A percentile compares a stretch with the other conserved stretches of the same genome.
Conservation (phyloP, 805 yeast genomes). For the Ogataea degrootiae region DNA sequence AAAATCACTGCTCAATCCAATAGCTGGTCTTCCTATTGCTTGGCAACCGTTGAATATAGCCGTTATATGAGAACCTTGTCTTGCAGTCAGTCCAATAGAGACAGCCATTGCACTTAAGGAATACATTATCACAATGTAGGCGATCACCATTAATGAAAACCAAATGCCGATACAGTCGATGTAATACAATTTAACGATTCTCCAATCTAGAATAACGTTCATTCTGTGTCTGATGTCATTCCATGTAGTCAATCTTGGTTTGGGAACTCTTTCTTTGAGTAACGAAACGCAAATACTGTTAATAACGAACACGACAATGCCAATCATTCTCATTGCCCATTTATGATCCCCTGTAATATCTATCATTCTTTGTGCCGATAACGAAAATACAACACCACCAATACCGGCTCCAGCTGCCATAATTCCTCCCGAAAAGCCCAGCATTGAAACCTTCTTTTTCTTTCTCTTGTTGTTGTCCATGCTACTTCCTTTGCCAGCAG, state of each 20-base stretch:
- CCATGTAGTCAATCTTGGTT: background rate
- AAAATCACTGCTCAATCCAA: slow-evolving; percentile 39
- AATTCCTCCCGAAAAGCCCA: slow-evolving; percentile 35
- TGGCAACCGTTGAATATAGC: slow-evolving; percentile 40
- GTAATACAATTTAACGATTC: slow-evolving; percentile 1
- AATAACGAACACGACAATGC: slow-evolving; percentile 32
- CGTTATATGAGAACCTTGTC: slow-evolving; percentile 39
- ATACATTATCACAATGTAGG: slow-evolving; percentile 38
- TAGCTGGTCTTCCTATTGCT: slow-evolving; percentile 41
- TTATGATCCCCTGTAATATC: slow-evolving; percentile 36
- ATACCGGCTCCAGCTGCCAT: slow-evolving; percentile 35
- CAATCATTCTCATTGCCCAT: slow-evolving; percentile 38
- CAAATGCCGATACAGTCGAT: slow-evolving; percentile 9
- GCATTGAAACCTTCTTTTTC: slow-evolving; percentile 29
- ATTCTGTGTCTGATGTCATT: slow-evolving; percentile 1
- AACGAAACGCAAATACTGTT: slow-evolving; percentile 38
- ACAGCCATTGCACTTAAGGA: slow-evolving; percentile 41
- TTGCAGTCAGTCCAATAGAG: slow-evolving; percentile 38
- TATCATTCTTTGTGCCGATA: slow-evolving; percentile 31
- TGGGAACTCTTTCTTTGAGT: slow-evolving; percentile 36
- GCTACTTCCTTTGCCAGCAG: background rate
- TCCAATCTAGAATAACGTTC: slow-evolving; percentile 1
- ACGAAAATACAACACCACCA: slow-evolving; percentile 35
- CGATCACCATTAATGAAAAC: slow-evolving; percentile 30
- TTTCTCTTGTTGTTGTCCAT: background rate